Evolutionary conservation across 2,329 filamentous ascomycete genomes (phyloP), one percentile per base, ranked within the genome.

Genomic region (Ophiostoma quercus): DNA sequence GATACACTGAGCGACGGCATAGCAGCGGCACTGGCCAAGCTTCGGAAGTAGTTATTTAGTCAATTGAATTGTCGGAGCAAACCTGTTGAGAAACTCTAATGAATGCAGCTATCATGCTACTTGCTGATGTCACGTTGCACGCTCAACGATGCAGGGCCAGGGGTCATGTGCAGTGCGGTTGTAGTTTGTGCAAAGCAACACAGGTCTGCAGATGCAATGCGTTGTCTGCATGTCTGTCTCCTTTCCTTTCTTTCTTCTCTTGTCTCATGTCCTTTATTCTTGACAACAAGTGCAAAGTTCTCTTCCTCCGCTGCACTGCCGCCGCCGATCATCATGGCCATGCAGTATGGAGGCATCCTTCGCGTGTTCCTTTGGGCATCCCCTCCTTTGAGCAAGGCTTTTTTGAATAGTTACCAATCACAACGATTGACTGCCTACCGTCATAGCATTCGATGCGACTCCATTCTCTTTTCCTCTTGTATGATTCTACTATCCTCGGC

Each of bases 21-120:
- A 66, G 86, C 87, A 65, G 86, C 85, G 41, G 88, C 88, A 19
- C 75, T 90, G 71, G 87, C 87, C 8, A 87, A 80, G 73, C 77
- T 90, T 32, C 65, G 65, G 11, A 41, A 66, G 22, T 66, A 47
- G 65, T 32, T 6, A 16, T 5, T 12, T 19, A 7, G 9, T 29
- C 22, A 8, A 57, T 34, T 29, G 57, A 34, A 16, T 14, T 32
- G 11, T 3, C 12, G 25, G 25, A 62, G 2, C 22, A 16, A 57
- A 14, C 22, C 51, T 25, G 51, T 8, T 57, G 8, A 25, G 12
- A 57, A 25, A 1, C 5, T 4, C 1, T 57, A 25, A 14, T 25
- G 25, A 57, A 12, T 57, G 43, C 43, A 47, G 16, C 19, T 29
- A 25, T 25, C 22, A 22, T 57, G 22, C 11, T 22, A 57, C 22